Percentiles rank a stretch among this genome's conserved stretches.
Conservation (phyloP, 2,329 filamentous ascomycete genomes). For the Erysiphe pulchra region DNA sequence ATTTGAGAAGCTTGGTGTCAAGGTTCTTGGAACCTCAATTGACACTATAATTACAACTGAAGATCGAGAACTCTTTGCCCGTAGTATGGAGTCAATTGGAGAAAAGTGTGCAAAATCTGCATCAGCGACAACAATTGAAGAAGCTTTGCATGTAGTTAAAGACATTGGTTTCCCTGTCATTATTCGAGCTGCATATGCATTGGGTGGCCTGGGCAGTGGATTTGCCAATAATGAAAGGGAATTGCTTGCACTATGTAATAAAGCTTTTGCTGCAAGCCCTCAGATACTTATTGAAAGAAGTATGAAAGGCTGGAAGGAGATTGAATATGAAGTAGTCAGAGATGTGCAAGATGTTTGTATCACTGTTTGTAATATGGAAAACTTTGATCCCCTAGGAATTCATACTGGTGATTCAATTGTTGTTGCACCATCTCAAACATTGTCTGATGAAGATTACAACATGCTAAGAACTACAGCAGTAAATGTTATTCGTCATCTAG, state of each 20-base stretch:
- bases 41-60: conserved; percentile 97
- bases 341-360: conserved; percentile 96
- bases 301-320: conserved; percentile 99
- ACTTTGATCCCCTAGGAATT: conserved; percentile 94
- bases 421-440: conserved; percentile 84
- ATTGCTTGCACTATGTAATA: conserved; percentile 68
- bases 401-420: conserved; percentile 97
- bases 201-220: conserved; percentile 83
- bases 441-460: conserved; percentile 96
- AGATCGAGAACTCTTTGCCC: conserved; percentile 87
- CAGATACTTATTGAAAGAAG: conserved; percentile 91
- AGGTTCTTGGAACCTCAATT: conserved; percentile 87
- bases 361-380: conserved; percentile 99
- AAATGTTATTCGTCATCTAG: conserved; percentile 89
- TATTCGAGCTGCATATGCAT: conserved; percentile 81
- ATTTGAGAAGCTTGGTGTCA: conserved; percentile 74
- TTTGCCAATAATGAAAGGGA: conserved; percentile 77
- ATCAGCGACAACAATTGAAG: conserved; percentile 67
- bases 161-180: conserved; percentile 92
- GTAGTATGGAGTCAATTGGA: conserved; percentile 94
- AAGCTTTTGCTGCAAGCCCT: conserved; percentile 82
- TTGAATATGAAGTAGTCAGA: conserved; percentile 94
- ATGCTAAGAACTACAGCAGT: conserved; percentile 95
- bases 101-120: conserved; percentile 97
- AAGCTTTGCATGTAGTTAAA: conserved; percentile 70